Evolutionary conservation across 1,284 basidiomycete species (phyloP).

Genomic region (Trichosporon ovoides): DNA sequence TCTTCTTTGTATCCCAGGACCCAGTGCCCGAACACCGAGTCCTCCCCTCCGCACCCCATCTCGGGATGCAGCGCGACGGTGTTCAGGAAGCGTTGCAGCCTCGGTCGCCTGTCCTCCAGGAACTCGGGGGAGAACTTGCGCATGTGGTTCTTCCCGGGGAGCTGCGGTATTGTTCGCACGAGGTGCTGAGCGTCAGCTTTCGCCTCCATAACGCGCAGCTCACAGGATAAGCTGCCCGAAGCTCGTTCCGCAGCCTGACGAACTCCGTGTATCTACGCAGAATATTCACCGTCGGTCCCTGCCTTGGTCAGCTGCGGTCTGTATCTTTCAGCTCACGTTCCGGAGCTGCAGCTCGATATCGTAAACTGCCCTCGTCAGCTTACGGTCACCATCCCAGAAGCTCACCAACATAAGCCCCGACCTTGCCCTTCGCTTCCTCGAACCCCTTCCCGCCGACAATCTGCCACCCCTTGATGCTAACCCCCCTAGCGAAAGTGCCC

Average conservation of each 20-base stretch:
- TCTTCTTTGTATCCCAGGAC: slow-evolving; percentile 19
- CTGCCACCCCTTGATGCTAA: slow-evolving; percentile 38
- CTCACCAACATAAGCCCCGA: slow-evolving; percentile 46
- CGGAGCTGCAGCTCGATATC: slow-evolving; percentile 39
- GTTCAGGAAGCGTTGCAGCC: slow-evolving; percentile 40
- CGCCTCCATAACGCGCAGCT: background rate
- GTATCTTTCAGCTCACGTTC: slow-evolving; percentile 4
- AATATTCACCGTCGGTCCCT: slow-evolving; percentile 31
- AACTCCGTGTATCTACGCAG: slow-evolving; percentile 43
- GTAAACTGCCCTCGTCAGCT: slow-evolving; percentile 29
- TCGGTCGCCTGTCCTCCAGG: slow-evolving; percentile 36
- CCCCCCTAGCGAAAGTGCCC: slow-evolving; percentile 32
- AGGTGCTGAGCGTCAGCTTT: slow-evolving; percentile 26
- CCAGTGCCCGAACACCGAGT: slow-evolving; percentile 33
- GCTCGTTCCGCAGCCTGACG: slow-evolving; percentile 27
- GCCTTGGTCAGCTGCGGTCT: too few relatives aligned
- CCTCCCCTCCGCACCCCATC: slow-evolving; percentile 38
- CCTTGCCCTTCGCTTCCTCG: slow-evolving; percentile 26
- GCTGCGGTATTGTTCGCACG: slow-evolving; percentile 29
- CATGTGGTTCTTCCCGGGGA: slow-evolving; percentile 46
- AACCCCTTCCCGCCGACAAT: slow-evolving; percentile 39
- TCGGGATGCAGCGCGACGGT: slow-evolving; percentile 43
- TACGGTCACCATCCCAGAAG: background rate
- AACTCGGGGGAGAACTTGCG: slow-evolving; percentile 41
- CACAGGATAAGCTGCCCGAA: slow-evolving; percentile 32